Percentiles rank a stretch among this genome's conserved stretches.
Evolutionary conservation across 495 filamentous ascomycete genomes (phyloP).

Genomic region (Neurospora tetraspora): DNA sequence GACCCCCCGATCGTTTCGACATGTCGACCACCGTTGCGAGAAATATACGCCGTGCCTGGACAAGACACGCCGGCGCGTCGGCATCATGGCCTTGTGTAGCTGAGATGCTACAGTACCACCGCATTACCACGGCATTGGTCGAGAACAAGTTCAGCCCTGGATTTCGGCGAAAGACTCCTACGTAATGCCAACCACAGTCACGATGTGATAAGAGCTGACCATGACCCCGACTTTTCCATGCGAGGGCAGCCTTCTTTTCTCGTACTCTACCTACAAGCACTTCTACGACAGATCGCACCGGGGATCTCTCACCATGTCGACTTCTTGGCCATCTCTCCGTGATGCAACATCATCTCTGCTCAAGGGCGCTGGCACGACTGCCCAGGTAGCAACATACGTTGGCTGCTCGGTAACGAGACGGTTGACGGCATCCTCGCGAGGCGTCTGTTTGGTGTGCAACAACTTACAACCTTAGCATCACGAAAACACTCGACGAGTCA

Average conservation of each 20-base stretch:
- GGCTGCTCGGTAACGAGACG: conserved; percentile 34
- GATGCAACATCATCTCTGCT: neutral
- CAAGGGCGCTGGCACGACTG: neutral
- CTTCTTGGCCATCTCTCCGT: neutral
- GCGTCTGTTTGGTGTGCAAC: neutral
- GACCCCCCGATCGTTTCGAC: neutral
- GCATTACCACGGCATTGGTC: neutral
- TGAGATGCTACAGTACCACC: neutral
- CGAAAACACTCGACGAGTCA: neutral
- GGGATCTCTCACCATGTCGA: neutral
- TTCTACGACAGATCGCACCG: neutral
- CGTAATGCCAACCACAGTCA: neutral
- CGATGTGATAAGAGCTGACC: neutral
- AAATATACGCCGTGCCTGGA: neutral
- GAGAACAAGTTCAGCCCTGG: neutral
- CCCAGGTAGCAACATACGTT: neutral
- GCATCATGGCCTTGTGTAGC: neutral
- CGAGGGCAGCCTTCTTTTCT: neutral
- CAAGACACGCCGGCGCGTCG: neutral
- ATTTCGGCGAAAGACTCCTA: neutral
- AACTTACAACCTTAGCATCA: neutral
- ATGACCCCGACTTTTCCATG: neutral
- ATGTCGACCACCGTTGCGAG: neutral
- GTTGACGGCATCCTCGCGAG: conserved; percentile 11
- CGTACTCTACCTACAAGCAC: neutral